Base-by-base conservation (phyloP, 768 basidiomycete species). In the Krasilnikovozyma curviuscula region DNA sequence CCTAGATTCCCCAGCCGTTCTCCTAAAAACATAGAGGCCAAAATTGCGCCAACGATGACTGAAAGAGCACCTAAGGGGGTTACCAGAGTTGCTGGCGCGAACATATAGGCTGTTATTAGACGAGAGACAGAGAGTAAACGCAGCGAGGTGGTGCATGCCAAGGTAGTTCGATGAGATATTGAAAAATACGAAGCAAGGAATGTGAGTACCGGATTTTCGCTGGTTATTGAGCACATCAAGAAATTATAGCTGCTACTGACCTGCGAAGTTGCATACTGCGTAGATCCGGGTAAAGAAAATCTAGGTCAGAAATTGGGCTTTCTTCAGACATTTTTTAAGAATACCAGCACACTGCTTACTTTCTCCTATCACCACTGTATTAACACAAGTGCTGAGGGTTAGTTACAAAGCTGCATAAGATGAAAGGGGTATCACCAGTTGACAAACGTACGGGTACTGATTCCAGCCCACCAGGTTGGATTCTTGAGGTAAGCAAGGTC, bases 391-490 rank as follows among this genome's bases (percentile, higher is more conserved):
- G 18, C 28, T 12, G 34, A 29, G 24, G 21, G 29, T 21, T 34
- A 23, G 28, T 30, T 3, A 27, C 21, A 13, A 44, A 21, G 8
- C 5, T 14, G 21, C 18, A 40, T 21, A 28, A 38, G 28, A 3
- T 8, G 25, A 37, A 49, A 30, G 18, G 29, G 10, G 21, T n/a
- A 33, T 27, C 23, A 9, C 21, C 27, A 5, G 5, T 4, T 30
- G 40, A 24, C 5, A 42, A 31, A 76, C 86, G 66, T 62, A 95
- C 91, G 71, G 12, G 82, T 88, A 32, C 76, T 70, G 70, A 93
- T 91, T 46, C 93, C 91, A 3, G 78, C 78, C 91, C 91, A 98
- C 91, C 91, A 98, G 54, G 86, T 78, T 28, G 84, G 82, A 69
- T 84, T 95, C 57, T 70, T 74, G 40, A 98, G 69, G 63, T 97